Base-by-base conservation (phyloP, 805 yeast species). In the Yamadazyma nakazawae region DNA sequence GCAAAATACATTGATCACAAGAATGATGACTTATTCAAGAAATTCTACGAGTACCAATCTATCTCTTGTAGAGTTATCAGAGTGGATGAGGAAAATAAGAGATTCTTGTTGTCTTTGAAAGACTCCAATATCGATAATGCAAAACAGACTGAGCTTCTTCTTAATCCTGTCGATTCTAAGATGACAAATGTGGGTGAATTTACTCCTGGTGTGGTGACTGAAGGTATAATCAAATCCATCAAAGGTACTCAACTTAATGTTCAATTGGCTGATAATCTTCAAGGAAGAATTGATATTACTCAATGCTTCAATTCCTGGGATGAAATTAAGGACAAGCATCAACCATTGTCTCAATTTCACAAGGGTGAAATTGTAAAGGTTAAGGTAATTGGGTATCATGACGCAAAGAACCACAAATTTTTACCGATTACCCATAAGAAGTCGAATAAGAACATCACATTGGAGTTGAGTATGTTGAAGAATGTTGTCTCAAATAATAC, bases 231-330 rank as follows among this genome's bases (percentile, higher is more conserved):
- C 46, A 82, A 76, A 41, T 69, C 83, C 1, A 76, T 87, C 32
- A 87, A 85, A 60, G 80, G 78, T 28, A 80, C 88, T 5, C 94
- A 88, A 66, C 68, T 91, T 54, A 82, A 83, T 56, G 85, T 91
- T 16, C 77, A 77, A 42, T 70, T 90, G 39, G 90, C 94, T 44
- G 94, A 85, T 49, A 83, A 85, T 59, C 71, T 82, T 50, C 85
- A 80, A 56, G 97, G 96, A 34, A 79, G 95, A 61, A 67, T 91
- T 48, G 96, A 88, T 56, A 72, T 84, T 14, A 78, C 90, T 14
- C 86, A 89, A 64, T 68, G 85, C 34, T 85, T 79, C 64, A 81
- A 79, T 44, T 54, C 63, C 0, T 63, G 70, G 49, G 64, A 68
- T 2, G 84, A 80, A 25, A 84, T 90, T 40, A 66, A 72, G 44